A percentile compares a stretch with the other conserved stretches of the same genome.
phyloP scores from a whole-genome alignment of 1,284 basidiomycete genomes.

The Sphaerobolus stellatus region DNA sequence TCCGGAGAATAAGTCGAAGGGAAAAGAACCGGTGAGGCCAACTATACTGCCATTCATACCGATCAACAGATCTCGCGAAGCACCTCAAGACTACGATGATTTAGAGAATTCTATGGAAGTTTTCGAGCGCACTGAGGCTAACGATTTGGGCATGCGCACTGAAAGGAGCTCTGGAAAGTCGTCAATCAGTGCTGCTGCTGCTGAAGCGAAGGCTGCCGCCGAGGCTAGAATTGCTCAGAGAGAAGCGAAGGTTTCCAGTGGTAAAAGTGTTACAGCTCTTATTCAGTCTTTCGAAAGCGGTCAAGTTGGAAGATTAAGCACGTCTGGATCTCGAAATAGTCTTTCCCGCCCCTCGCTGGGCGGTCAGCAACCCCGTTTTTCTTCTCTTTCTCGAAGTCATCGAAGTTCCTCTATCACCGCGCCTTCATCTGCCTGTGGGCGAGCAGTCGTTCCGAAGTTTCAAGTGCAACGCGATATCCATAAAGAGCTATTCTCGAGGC shows the following conservation, averaged over 20 bases:
- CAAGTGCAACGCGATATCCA: constrained; percentile 10
- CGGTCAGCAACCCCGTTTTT: neutral
- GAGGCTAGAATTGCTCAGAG: constrained; percentile 68
- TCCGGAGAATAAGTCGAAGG: constrained; percentile 11
- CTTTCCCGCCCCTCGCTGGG: neutral
- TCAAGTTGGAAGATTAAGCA: neutral
- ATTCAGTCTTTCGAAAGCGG: constrained; percentile 29
- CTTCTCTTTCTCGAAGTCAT: constrained; percentile 22
- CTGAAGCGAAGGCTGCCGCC: constrained; percentile 68
- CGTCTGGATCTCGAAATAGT: neutral
- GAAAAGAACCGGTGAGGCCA: constrained; percentile 13
- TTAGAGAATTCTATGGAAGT: no score
- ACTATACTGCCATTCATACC: constrained; percentile 12
- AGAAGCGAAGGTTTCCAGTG: constrained; percentile 24
- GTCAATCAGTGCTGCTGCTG: constrained; percentile 56
- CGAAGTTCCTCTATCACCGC: neutral
- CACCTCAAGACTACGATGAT: constrained; percentile 15
- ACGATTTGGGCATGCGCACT: constrained; percentile 54
- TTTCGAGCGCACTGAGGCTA: neutral
- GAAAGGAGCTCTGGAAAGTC: constrained; percentile 65
- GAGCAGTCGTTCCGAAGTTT: constrained; percentile 3
- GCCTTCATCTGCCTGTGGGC: neutral
- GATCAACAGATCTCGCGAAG: constrained; percentile 12
- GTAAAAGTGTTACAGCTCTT: constrained; percentile 54
- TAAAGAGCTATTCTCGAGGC: no score